Base-by-base conservation (phyloP, 345 rosid genomes). In the Mercurialis annua region DNA sequence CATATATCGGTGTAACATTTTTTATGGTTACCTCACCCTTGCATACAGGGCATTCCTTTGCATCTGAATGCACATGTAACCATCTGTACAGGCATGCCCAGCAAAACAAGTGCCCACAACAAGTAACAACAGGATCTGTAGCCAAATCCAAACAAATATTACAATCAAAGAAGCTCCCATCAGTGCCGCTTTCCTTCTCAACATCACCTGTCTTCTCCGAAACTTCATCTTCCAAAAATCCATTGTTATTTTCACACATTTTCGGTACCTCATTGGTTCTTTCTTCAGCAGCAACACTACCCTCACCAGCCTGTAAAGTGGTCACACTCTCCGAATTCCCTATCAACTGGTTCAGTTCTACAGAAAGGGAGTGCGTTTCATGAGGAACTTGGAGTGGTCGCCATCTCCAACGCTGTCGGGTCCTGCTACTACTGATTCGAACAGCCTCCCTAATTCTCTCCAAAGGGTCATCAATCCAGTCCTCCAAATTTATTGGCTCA, bases 41-140 rank as follows among this genome's bases (percentile, higher is more conserved):
- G 82, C 98, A 93, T n/a, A 90, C 88, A 0, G 97, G 98, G 66
- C 98, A 93, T 77, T 90, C 98, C 64, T 89, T 93, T 6, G 91
- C 92, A 70, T 90, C 93, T 6, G 94, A 84, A 71, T 81, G 80
- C 26, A 81, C 64, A 62, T 74, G 65, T 9, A 74, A 26, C 78
- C 78, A 74, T 26, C 40, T 67, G 33, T 74, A 64, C 6, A 74
- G 52, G 63, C 73, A 74, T 42, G 78, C 56, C 78, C 73, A 74
- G 50, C 78, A 74, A 65, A 69, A 74, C 73, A 74, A 55, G 66
- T 74, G 78, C n/a, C 78, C 78, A 21, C 73, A 74, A 52, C 70
- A 74, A 26, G 78, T 69, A 43, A 74, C 73, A 42, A 74, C 78
- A 1, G 73, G 78, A 33, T 74, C 70, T n/a, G 38, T 43, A 38